Conservation (phyloP, 169 alveolate species). For the Plasmodium berghei region DNA sequence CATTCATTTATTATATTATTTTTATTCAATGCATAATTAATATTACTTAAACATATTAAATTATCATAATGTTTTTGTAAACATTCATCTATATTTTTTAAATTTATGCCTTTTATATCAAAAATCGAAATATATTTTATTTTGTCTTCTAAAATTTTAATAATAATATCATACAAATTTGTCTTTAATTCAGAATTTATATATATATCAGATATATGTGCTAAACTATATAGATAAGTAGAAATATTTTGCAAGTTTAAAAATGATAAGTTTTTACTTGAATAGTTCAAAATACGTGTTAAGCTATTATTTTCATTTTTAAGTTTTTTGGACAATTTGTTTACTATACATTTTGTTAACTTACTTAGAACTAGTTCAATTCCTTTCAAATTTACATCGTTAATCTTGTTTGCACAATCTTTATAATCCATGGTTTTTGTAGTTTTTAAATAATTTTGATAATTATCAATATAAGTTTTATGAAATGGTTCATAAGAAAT, state of each 20-base stretch:
- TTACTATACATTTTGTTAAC: slow-evolving; percentile 22
- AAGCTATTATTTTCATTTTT: slow-evolving; percentile 15
- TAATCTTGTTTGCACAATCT: background rate
- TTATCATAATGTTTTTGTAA: slow-evolving; percentile 43
- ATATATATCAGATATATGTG: slow-evolving; percentile 19
- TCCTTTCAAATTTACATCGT: background rate
- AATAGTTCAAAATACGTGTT: background rate
- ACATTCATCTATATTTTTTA: slow-evolving; percentile 11
- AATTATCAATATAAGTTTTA: background rate
- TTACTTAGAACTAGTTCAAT: slow-evolving; percentile 35
- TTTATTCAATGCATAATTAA: slow-evolving; percentile 71
- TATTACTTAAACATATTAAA: slow-evolving; percentile 62
- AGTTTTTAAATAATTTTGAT: background rate
- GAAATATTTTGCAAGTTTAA: slow-evolving; percentile 66
- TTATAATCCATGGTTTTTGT: background rate
- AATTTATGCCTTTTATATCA: slow-evolving; percentile 21
- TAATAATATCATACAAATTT: slow-evolving; percentile 8
- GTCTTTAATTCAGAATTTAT: slow-evolving; percentile 8
- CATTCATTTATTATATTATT: slow-evolving; percentile 38
- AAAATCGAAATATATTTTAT: slow-evolving; percentile 17
- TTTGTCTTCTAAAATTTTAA: slow-evolving; percentile 26
- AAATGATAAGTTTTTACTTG: slow-evolving; percentile 4
- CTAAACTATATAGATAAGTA: slow-evolving; percentile 36
- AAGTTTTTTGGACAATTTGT: slow-evolving; percentile 28
- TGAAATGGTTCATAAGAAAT: background rate